These are phyloP conservation scores for Didymella pomorum DNA, from an alignment of 2,329 filamentous ascomycete species.

Conservation along the genomic window DNA sequence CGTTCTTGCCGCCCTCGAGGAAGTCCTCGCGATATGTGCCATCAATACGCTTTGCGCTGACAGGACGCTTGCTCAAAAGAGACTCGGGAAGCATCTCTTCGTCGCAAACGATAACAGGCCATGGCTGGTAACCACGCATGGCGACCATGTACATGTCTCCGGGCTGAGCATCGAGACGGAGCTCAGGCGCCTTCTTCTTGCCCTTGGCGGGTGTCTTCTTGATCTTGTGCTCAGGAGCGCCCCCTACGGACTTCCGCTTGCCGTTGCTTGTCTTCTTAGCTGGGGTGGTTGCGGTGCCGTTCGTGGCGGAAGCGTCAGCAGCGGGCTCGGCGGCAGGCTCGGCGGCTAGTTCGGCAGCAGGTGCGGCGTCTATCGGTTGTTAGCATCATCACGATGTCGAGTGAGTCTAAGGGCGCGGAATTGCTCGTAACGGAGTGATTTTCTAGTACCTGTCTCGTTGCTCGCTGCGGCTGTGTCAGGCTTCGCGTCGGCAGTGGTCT, in stretches of 20 bases:
- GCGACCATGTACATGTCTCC: slow-evolving; percentile 93
- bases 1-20: slow-evolving; percentile 85
- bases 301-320: slow-evolving; percentile 52
- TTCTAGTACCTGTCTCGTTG: slow-evolving; percentile 39
- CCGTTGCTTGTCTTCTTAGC: slow-evolving; percentile 42
- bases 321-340: slow-evolving; percentile 38
- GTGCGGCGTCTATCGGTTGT: slow-evolving; percentile 12
- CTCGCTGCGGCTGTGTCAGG: slow-evolving; percentile 30
- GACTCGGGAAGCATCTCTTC: slow-evolving; percentile 89
- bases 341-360: slow-evolving; percentile 43
- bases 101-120: slow-evolving; percentile 93
- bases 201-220: slow-evolving; percentile 78
- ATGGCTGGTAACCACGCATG: slow-evolving; percentile 92
- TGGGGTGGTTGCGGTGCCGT: slow-evolving; percentile 53
- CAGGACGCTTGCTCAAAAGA: slow-evolving; percentile 79
- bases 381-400: slow-evolving; percentile 19
- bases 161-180: slow-evolving; percentile 78
- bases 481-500: slow-evolving; percentile 38
- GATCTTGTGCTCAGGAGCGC: slow-evolving; percentile 68
- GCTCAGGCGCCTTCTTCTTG: slow-evolving; percentile 78
- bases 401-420: slow-evolving; percentile 3
- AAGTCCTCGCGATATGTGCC: slow-evolving; percentile 89
- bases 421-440: background rate
- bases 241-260: slow-evolving; percentile 76
- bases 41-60: slow-evolving; percentile 81